Evolutionary conservation across 768 basidiomycete species (phyloP).

Genomic region (Coprinopsis strossmayeri): DNA sequence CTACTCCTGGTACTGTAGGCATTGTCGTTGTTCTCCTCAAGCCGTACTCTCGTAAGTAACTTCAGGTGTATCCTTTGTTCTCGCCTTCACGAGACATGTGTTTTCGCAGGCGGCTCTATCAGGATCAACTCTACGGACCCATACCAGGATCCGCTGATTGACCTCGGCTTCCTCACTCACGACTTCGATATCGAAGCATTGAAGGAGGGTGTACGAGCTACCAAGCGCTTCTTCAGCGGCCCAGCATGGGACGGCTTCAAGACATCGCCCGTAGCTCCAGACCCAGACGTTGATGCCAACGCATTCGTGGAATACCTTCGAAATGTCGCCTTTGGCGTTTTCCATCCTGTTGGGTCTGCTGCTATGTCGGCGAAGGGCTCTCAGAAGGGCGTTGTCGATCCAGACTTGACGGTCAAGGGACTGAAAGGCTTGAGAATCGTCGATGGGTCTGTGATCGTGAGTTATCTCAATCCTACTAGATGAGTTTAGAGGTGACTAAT

Average conservation of each 20-base stretch:
- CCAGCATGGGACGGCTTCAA: not conserved
- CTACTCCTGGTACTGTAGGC: too few relatives aligned
- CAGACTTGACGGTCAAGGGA: slow-evolving; percentile 28
- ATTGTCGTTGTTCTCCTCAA: too few relatives aligned
- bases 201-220: not conserved
- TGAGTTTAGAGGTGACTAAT: not conserved
- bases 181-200: not conserved
- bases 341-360: slow-evolving; percentile 25
- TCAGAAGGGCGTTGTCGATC: slow-evolving; percentile 25
- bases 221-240: slow-evolving; percentile 2
- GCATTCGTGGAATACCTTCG: slow-evolving; percentile 12
- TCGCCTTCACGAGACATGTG: too few relatives aligned
- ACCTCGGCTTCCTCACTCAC: slow-evolving; percentile 55
- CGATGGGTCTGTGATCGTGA: slow-evolving; percentile 27
- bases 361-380: slow-evolving; percentile 20
- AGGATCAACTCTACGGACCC: slow-evolving; percentile 57
- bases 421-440: slow-evolving; percentile 26
- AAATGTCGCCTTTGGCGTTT: slow-evolving; percentile 13
- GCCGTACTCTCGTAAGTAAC: too few relatives aligned
- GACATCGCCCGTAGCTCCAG: not conserved
- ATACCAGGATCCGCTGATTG: slow-evolving; percentile 55
- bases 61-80: too few relatives aligned
- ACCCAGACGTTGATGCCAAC: not conserved
- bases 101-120: too few relatives aligned
- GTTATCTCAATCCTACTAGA: slow-evolving; percentile 4